phyloP scores from a whole-genome alignment of 441 rosid genomes.

The Syzygium syzygioides region DNA sequence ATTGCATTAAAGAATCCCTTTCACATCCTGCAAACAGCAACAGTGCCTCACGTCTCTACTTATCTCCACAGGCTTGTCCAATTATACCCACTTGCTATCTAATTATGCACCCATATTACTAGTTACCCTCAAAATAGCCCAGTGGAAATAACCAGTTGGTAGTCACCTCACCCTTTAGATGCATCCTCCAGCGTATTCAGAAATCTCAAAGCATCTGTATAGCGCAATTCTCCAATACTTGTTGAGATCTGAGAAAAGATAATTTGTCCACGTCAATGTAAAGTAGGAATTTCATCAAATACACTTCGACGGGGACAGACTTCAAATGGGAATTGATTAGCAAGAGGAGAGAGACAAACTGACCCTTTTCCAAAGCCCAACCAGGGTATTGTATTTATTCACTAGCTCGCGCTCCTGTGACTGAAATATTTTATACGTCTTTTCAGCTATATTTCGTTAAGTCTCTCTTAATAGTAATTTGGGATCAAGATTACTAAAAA shows the following conservation, averaged over 20 bases:
- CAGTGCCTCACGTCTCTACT: background rate
- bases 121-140: background rate
- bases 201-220: constrained; percentile 73
- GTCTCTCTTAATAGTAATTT: background rate
- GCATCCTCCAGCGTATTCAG: constrained; percentile 84
- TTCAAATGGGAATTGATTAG: background rate
- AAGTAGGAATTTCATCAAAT: background rate
- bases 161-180: constrained; percentile 34
- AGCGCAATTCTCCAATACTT: constrained; percentile 71
- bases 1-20: background rate
- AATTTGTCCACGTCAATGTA: background rate
- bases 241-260: constrained; percentile 45
- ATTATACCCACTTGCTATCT: constrained; percentile 6
- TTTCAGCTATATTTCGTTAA: constrained; percentile 35
- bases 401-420: constrained; percentile 79
- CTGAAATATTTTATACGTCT: constrained; percentile 59
- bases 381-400: constrained; percentile 76
- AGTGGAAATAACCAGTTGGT: background rate
- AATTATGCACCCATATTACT: background rate
- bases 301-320: background rate
- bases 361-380: constrained; percentile 93
- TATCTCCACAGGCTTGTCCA: constrained; percentile 15
- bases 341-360: constrained; percentile 21
- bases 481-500: background rate
- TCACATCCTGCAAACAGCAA: background rate